Percentiles rank a stretch among this genome's conserved stretches.
Conservation (phyloP, 2,329 filamentous ascomycete species). For the Septoria petroselini region DNA sequence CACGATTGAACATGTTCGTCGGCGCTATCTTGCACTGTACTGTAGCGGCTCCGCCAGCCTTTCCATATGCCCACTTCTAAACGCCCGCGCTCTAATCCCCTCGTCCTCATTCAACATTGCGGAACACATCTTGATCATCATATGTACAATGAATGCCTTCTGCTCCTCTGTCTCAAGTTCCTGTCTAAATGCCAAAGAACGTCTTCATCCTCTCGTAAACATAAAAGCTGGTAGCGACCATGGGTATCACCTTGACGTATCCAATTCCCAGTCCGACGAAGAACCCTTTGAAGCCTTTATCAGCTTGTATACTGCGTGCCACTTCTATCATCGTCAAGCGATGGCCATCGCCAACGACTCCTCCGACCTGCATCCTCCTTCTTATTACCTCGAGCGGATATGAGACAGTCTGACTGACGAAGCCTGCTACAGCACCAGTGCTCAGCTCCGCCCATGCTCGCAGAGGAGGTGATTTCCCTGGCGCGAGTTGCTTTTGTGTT, state of each 20-base stretch:
- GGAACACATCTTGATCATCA: background rate
- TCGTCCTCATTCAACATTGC: too few species aligned
- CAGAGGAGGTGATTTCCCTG: constrained; percentile 64
- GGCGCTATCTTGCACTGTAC: too few species aligned
- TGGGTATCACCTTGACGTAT: constrained; percentile 88
- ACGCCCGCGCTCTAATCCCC: too few species aligned
- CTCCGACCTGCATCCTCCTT: constrained; percentile 92
- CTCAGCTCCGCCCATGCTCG: constrained; percentile 82
- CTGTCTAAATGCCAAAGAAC: constrained; percentile 47
- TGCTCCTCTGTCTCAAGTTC: background rate
- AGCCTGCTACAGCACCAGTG: constrained; percentile 79
- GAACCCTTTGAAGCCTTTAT: constrained; percentile 76
- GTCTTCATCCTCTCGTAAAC: constrained; percentile 64
- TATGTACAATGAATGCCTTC: constrained; percentile 2
- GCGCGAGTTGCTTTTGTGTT: constrained; percentile 39
- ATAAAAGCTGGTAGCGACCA: constrained; percentile 72
- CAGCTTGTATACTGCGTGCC: constrained; percentile 66
- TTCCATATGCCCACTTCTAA: too few species aligned
- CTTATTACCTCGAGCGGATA: constrained; percentile 93
- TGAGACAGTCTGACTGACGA: constrained; percentile 85
- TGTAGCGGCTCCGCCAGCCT: too few species aligned
- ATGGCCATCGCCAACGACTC: constrained; percentile 86
- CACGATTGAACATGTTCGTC: too few species aligned
- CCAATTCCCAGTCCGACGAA: constrained; percentile 92
- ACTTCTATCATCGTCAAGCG: constrained; percentile 77